Evolutionary conservation across 1,139 yeast genomes (phyloP).

Genomic region (Eremothecium coryli): DNA sequence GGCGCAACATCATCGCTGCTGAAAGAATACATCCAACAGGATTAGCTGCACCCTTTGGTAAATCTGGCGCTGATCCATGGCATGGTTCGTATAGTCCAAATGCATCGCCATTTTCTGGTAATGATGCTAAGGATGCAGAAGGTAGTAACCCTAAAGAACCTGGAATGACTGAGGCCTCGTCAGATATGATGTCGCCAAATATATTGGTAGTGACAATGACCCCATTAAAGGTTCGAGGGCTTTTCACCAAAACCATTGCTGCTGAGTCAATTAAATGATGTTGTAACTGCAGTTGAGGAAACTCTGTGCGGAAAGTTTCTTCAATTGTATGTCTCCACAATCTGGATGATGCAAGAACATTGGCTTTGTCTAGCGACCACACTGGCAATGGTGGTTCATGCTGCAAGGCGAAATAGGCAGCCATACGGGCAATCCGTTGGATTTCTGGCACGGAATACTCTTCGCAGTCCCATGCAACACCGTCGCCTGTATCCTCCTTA

Average conservation of each 20-base stretch:
- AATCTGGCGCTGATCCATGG: constrained; percentile 97
- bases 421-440: constrained; percentile 93
- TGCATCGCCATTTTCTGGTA: constrained; percentile 89
- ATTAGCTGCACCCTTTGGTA: constrained; percentile 77
- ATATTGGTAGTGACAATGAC: constrained; percentile 85
- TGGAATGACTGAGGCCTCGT: constrained; percentile 95
- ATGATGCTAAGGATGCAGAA: constrained; percentile 89
- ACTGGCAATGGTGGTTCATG: constrained; percentile 86
- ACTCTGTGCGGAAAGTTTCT: constrained; percentile 71
- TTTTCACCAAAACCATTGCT: constrained; percentile 91
- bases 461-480: constrained; percentile 90
- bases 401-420: constrained; percentile 92
- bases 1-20: constrained; percentile 93
- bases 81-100: constrained; percentile 97
- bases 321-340: constrained; percentile 93
- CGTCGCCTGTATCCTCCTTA: constrained; percentile 78
- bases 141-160: constrained; percentile 94
- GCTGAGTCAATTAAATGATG: constrained; percentile 98
- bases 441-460: constrained; percentile 85
- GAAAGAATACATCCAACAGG: constrained; percentile 93
- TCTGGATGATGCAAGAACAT: constrained; percentile 90
- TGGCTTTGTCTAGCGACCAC: constrained; percentile 96
- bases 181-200: constrained; percentile 97
- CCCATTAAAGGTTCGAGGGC: constrained; percentile 86
- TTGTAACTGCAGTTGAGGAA: constrained; percentile 76